These are phyloP conservation scores for Quambalaria eucalypti DNA, from an alignment of 1,284 basidiomycete genomes.

Conservation along the genomic window DNA sequence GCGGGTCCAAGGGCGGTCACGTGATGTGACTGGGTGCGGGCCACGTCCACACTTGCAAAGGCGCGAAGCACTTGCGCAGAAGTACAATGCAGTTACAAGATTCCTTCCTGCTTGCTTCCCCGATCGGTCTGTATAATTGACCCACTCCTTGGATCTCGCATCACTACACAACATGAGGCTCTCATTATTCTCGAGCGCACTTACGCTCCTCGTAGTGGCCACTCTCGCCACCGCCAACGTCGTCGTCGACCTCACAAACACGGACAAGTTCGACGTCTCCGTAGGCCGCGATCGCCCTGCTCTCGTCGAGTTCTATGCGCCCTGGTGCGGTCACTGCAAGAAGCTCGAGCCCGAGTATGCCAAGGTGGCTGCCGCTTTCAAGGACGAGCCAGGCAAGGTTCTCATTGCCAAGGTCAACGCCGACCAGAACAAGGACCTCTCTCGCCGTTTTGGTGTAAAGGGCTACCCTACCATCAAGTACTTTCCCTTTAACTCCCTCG, in stretches of 20 bases:
- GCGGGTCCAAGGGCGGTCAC: no score
- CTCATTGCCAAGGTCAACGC: conserved; percentile 87
- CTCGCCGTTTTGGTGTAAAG: conserved; percentile 59
- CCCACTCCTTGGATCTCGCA: no score
- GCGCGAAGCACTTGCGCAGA: no score
- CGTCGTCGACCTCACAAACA: conserved; percentile 39
- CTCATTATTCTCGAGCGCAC: background rate
- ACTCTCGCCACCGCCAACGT: background rate
- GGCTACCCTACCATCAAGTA: conserved; percentile 89
- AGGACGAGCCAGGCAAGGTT: conserved; percentile 61
- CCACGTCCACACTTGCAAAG: no score
- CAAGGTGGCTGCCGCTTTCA: conserved; percentile 74
- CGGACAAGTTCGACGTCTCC: conserved; percentile 27
- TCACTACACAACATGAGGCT: background rate
- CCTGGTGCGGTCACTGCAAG: conserved; percentile 52
- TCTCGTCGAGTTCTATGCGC: conserved; percentile 42
- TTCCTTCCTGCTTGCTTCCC: no score
- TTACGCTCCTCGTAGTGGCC: background rate
- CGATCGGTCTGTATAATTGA: no score
- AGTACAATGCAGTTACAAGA: no score
- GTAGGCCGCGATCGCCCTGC: conserved; percentile 31
- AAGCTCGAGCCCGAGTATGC: conserved; percentile 79
- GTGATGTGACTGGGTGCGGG: no score
- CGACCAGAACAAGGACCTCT: conserved; percentile 69
- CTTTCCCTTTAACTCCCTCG: conserved; percentile 59